Percentiles rank a stretch among this genome's conserved stretches.
These are phyloP conservation scores for Ehretia macrophylla DNA, from an alignment of 257 asterid genomes.

Conservation along the genomic window DNA sequence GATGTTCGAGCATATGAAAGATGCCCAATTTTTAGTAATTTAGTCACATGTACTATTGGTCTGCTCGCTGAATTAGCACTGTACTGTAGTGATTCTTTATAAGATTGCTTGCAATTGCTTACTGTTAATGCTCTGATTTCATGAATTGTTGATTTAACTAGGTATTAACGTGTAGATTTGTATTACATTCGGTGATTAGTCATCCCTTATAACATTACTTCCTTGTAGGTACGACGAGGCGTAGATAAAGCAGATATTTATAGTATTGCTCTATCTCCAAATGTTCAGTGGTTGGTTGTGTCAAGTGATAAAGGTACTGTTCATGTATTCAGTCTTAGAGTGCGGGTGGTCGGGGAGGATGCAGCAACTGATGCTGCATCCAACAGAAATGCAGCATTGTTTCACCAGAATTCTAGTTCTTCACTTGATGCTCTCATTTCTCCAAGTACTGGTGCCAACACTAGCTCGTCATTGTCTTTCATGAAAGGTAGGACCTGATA, in stretches of 20 bases:
- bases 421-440: slow-evolving; percentile 74
- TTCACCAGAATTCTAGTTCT: slow-evolving; percentile 52
- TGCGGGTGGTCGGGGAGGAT: slow-evolving; percentile 66
- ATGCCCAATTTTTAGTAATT: no score
- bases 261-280: slow-evolving; percentile 79
- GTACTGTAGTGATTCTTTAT: no score
- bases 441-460: slow-evolving; percentile 64
- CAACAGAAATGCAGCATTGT: slow-evolving; percentile 39
- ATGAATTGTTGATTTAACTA: no score
- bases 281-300: slow-evolving; percentile 87
- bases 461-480: slow-evolving; percentile 83
- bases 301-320: slow-evolving; percentile 95
- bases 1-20: no score
- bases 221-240: slow-evolving; percentile 89
- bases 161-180: no score
- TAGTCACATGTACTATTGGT: no score
- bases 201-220: slow-evolving; percentile 17
- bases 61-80: no score
- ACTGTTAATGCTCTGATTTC: no score
- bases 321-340: slow-evolving; percentile 88
- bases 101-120: not conserved
- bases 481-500: slow-evolving; percentile 60
- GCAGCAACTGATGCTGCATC: slow-evolving; percentile 39
- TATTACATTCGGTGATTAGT: not conserved
- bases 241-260: slow-evolving; percentile 79